Base-by-base conservation (phyloP, 2,329 filamentous ascomycete genomes). In the Diaporthe aspalathi region DNA sequence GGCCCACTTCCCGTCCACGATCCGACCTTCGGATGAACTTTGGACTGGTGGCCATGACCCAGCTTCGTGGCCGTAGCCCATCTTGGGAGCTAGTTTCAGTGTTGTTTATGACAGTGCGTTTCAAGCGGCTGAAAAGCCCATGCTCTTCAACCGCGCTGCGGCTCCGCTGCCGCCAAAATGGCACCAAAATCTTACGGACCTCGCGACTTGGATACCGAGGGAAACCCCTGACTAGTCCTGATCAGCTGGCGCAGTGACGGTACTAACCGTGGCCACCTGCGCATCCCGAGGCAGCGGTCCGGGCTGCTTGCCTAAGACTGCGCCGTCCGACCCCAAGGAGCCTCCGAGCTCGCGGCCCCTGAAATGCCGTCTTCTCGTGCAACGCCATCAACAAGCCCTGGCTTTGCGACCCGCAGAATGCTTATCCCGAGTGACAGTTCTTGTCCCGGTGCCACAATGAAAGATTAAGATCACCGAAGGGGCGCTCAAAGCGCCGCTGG, bases 401-500 rank as follows among this genome's bases (percentile, higher is more conserved):
- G 45, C 29, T 20, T 27, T 49, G 40, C 29, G 4, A 24, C 12
- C 20, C 38, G 27, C 32, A 17, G 14, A 47, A 27, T 57, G 53
- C 53, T 29, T 49, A 14, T 43, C 43, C 56, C 17, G 22, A 57
- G 17, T 68, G 67, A 68, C 53, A 60, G 45, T 40, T 68, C 47
- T 40, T 49, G 54, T 60, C 32, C 53, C 54, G 35, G 67, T 52
- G 53, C 53, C 22, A 60, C 67, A 52, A 7, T 22, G 43, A 38
- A 38, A 68, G 35, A 50, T 50, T 29, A 12, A 45, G 53, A 43
- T 52, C 53, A 50, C 45, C 27, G 14, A 32, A n/a, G 29, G 29
- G 43, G 53, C 67, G 43, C 45, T 68, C 45, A 29, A 24, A 60
- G 43, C n/a, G 52, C 53, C 8, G 52, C 22, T 49, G 52, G 40